Evolutionary conservation across 768 basidiomycete genomes (phyloP).

Genomic region (Pluteus cervinus): DNA sequence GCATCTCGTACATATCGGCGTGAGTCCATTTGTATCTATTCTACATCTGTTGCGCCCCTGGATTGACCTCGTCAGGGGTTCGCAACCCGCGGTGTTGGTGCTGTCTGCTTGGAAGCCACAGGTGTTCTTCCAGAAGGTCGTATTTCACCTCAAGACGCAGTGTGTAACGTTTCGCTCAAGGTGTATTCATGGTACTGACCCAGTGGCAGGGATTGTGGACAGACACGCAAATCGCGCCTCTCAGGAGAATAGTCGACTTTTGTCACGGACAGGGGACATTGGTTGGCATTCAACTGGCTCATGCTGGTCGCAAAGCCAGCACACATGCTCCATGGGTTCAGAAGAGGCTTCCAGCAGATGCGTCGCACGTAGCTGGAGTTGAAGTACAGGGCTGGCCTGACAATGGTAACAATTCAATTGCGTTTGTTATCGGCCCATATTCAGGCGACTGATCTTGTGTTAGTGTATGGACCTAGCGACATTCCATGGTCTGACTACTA

Average conservation of each 20-base stretch:
- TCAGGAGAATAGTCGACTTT: constrained; percentile 71
- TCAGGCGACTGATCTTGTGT: not conserved
- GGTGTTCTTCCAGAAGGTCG: constrained; percentile 69
- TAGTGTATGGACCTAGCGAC: constrained; percentile 59
- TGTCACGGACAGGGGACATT: constrained; percentile 61
- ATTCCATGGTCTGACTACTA: constrained; percentile 48
- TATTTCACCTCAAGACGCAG: constrained; percentile 71
- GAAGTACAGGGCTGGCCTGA: constrained; percentile 70
- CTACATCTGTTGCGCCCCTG: not conserved
- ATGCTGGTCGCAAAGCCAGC: constrained; percentile 69
- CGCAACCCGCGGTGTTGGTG: constrained; percentile 66
- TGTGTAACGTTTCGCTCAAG: constrained; percentile 17
- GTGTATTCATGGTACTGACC: not conserved
- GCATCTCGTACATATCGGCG: constrained; percentile 77
- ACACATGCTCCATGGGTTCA: constrained; percentile 66
- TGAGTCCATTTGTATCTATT: constrained; percentile 27
- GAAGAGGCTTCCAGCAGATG: constrained; percentile 24
- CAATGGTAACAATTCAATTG: constrained; percentile 32
- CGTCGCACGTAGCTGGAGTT: constrained; percentile 30
- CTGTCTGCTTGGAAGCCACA: constrained; percentile 71
- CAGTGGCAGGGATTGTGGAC: constrained; percentile 57
- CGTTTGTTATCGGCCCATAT: too few relatives aligned
- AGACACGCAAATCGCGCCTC: constrained; percentile 66
- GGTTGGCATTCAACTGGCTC: constrained; percentile 77
- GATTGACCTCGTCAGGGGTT: constrained; percentile 34